These are phyloP conservation scores for Oenanthe sinensis DNA, from an alignment of 129 eudicot species.

Conservation along the genomic window DNA sequence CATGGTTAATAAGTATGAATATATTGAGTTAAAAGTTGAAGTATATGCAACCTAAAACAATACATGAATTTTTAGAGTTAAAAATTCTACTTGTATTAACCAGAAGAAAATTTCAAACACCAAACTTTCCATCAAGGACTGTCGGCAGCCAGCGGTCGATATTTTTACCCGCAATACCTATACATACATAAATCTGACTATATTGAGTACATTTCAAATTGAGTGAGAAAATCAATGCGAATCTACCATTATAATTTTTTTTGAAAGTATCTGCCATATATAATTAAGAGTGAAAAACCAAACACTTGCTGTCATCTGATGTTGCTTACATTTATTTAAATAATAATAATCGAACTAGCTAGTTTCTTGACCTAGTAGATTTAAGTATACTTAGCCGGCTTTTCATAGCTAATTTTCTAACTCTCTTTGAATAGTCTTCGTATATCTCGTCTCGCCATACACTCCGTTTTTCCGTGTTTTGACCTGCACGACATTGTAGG, in stretches of 20 bases:
- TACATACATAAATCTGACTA: neutral
- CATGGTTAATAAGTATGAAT: too few species aligned
- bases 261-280: too few species aligned
- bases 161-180: too few species aligned
- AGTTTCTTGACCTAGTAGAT: neutral
- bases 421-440: neutral
- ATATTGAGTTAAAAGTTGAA: too few species aligned
- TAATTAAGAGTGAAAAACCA: neutral
- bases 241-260: too few species aligned
- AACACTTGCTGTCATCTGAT: neutral
- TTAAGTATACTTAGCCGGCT: neutral
- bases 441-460: neutral
- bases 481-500: neutral
- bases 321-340: neutral
- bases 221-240: neutral
- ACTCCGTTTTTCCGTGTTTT: conserved; percentile 8
- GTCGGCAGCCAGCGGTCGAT: too few species aligned
- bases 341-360: neutral
- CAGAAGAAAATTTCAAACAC: too few species aligned
- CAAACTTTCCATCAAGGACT: too few species aligned
- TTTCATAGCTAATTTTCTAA: neutral
- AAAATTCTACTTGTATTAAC: too few species aligned
- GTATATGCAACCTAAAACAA: too few species aligned
- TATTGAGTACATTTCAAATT: neutral
- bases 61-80: too few species aligned